A percentile compares a stretch with the other conserved stretches of the same genome.
phyloP scores from a whole-genome alignment of 805 yeast species.

The Metschnikowia proteae region DNA sequence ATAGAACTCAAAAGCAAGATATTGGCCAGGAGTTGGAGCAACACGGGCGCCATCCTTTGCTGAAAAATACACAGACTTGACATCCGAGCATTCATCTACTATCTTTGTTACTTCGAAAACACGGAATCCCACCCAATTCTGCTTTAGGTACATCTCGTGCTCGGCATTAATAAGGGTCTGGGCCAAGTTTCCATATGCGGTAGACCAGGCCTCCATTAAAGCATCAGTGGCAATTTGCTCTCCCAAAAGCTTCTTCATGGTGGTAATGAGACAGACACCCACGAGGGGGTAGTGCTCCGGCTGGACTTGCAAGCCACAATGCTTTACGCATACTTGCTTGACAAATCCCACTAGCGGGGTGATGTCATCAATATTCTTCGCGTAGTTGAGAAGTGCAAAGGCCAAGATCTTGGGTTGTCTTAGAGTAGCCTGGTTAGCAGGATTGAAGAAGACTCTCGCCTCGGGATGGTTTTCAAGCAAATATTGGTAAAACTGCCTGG shows the following conservation, averaged over 20 bases:
- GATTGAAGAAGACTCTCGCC: slow-evolving; percentile 59
- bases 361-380: slow-evolving; percentile 58
- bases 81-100: slow-evolving; percentile 42
- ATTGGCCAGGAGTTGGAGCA: slow-evolving; percentile 45
- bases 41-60: slow-evolving; percentile 25
- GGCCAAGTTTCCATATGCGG: slow-evolving; percentile 63
- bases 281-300: slow-evolving; percentile 68
- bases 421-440: slow-evolving; percentile 49
- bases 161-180: slow-evolving; percentile 57
- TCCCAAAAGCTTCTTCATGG: slow-evolving; percentile 55
- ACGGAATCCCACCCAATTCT: slow-evolving; percentile 56
- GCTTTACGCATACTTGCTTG: slow-evolving; percentile 58
- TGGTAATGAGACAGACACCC: slow-evolving; percentile 51
- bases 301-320: slow-evolving; percentile 57
- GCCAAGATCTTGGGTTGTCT: slow-evolving; percentile 66
- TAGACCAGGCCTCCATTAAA: slow-evolving; percentile 60
- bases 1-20: slow-evolving; percentile 34
- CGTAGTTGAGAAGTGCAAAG: slow-evolving; percentile 56
- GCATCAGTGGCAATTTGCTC: slow-evolving; percentile 49
- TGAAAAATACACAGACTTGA: slow-evolving; percentile 49
- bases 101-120: slow-evolving; percentile 44
- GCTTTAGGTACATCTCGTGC: slow-evolving; percentile 39
- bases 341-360: slow-evolving; percentile 52
- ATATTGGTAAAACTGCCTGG: slow-evolving; percentile 50
- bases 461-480: slow-evolving; percentile 55